A percentile compares a stretch with the other conserved stretches of the same genome.
These are phyloP conservation scores for Macrolepiota fuliginosa DNA, from an alignment of 768 basidiomycete species.

Conservation along the genomic window DNA sequence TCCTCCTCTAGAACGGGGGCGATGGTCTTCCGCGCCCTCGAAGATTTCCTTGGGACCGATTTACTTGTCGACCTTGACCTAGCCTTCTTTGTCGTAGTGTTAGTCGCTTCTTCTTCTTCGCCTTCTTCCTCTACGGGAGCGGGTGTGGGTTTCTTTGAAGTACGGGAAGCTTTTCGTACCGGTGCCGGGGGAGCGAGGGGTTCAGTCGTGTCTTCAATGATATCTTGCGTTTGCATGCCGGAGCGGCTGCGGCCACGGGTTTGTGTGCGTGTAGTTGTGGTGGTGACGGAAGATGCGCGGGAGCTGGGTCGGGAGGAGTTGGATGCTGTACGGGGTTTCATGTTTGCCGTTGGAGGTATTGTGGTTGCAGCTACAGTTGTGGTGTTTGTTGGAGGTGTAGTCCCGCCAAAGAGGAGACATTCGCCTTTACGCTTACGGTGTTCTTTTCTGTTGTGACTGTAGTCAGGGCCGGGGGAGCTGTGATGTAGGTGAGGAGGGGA, in stretches of 20 bases:
- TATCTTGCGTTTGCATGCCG: conserved; percentile 4
- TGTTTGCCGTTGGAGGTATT: conserved; percentile 7
- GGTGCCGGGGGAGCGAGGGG: conserved; percentile 22
- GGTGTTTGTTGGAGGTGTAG: conserved; percentile 14
- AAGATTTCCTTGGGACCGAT: background rate
- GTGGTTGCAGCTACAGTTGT: background rate
- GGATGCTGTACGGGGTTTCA: conserved; percentile 11
- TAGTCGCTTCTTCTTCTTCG: background rate
- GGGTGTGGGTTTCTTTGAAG: background rate
- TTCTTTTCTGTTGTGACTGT: conserved; percentile 51
- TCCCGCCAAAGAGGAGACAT: conserved; percentile 40
- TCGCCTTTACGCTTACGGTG: conserved; percentile 62
- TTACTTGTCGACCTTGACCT: background rate
- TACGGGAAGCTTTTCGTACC: background rate
- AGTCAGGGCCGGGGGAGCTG: background rate
- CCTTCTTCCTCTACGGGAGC: background rate
- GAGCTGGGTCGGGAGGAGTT: conserved; percentile 21
- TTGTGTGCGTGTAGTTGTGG: conserved; percentile 17
- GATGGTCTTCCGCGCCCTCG: background rate
- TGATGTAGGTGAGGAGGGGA: background rate
- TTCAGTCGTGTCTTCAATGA: conserved; percentile 9
- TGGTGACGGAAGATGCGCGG: conserved; percentile 22
- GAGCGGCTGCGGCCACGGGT: conserved; percentile 7
- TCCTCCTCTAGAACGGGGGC: background rate
- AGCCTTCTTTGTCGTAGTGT: background rate